Conservation (phyloP, 169 alveolate genomes). For the Theileria equi region DNA sequence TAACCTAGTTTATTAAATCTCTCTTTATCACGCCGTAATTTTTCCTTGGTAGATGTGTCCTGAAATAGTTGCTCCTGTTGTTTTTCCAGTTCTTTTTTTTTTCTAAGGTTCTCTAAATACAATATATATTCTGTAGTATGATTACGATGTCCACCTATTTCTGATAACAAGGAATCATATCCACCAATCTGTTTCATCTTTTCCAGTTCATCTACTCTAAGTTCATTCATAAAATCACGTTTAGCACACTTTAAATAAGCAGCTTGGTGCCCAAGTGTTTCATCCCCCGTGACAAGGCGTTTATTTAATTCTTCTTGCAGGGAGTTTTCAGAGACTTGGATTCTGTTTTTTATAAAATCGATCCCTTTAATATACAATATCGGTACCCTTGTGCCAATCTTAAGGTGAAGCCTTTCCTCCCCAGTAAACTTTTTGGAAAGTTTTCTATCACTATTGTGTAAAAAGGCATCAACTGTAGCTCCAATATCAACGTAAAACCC, state of each 20-base stretch:
- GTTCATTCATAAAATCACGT: slow-evolving; percentile 13
- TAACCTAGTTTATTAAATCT: slow-evolving; percentile 33
- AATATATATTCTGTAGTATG: slow-evolving; percentile 22
- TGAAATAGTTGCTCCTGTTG: slow-evolving; percentile 17
- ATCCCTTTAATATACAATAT: slow-evolving; percentile 41
- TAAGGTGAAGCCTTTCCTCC: slow-evolving; percentile 19
- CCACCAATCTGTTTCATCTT: slow-evolving; percentile 51
- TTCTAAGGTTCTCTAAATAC: slow-evolving; percentile 32
- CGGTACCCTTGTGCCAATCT: slow-evolving; percentile 28
- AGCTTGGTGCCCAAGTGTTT: slow-evolving; percentile 58
- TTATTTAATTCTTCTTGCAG: slow-evolving; percentile 49
- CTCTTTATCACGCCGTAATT: slow-evolving; percentile 19
- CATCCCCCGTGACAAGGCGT: slow-evolving; percentile 51
- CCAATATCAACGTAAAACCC: slow-evolving; percentile 61
- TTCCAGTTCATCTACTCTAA: slow-evolving; percentile 39
- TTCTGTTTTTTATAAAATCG: slow-evolving; percentile 45
- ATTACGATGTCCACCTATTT: slow-evolving; percentile 35
- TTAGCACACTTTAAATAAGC: neutral
- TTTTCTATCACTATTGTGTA: slow-evolving; percentile 50
- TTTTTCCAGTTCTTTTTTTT: slow-evolving; percentile 15
- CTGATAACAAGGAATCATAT: slow-evolving; percentile 26
- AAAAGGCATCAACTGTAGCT: slow-evolving; percentile 62
- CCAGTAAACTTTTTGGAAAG: slow-evolving; percentile 38
- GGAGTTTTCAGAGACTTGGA: slow-evolving; percentile 44
- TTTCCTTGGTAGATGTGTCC: slow-evolving; percentile 26